Evolutionary conservation across 2,329 filamentous ascomycete species (phyloP), one percentile per base, ranked within the genome.

Genomic region (Penicillium sp.): DNA sequence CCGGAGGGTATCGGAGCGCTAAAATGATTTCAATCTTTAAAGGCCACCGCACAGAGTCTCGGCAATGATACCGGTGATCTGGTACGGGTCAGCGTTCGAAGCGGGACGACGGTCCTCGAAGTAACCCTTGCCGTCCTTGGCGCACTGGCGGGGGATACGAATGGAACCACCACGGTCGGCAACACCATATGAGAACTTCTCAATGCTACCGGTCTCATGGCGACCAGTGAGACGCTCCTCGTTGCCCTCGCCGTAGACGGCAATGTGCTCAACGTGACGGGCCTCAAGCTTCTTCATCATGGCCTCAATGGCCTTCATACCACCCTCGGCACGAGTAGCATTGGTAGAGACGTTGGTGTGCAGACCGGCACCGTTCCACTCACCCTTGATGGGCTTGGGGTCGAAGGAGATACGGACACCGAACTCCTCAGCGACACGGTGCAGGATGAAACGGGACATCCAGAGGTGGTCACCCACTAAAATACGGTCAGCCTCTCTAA

Each of bases 341-440:
- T 88, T 85, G 69, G 90, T 93, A 45, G 90, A 96, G 75, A 97
- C 94, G 85, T 97, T 95, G 82, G 82, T 88, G 85, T 96, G 92
- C 49, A 96, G 87, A 77, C 91, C 91, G 57, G 91, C 91, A 71
- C 93, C 94, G 82, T 97, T 97, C 93, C 94, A 97, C 82, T 95
- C 89, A 71, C 93, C 93, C 56, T 87, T 86, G 64, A 97, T 92
- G 64, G 93, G 93, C 86, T 99, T 99, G 74, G 94, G 94, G 72
- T 92, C 85, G 75, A 97, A 88, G 37, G 93, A 95, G 63, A 97
- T 92, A 85, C 92, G 92, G 77, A 89, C 92, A 70, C 93, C 94
- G 71, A 97, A 97, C 72, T 97, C 93, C 77, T 99, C 94, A 51
- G 93, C 90, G 58, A 97, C 89, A 65, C 92, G 89, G 83, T 89